A percentile compares a stretch with the other conserved stretches of the same genome.
Conservation (phyloP, 495 filamentous ascomycete species). For the Aspergillus affinis region DNA sequence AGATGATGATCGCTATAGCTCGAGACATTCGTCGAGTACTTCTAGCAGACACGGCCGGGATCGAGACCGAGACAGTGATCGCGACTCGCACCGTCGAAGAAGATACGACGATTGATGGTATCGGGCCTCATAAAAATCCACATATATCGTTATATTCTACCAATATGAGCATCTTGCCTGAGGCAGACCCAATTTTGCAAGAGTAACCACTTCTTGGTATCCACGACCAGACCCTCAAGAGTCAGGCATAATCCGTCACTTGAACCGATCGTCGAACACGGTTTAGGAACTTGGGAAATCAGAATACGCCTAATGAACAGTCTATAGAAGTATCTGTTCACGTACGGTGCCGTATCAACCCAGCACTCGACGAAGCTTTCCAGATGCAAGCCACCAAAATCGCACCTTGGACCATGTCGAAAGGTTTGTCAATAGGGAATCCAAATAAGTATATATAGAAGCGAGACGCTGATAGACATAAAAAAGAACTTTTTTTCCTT, state of each 20-base stretch:
- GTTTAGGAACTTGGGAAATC: background rate
- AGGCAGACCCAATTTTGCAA: background rate
- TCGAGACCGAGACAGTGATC: slow-evolving; percentile 30
- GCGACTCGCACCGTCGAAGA: slow-evolving; percentile 33
- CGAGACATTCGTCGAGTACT: slow-evolving; percentile 31
- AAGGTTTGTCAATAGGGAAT: background rate
- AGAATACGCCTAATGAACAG: background rate
- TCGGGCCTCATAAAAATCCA: background rate
- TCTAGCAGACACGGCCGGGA: slow-evolving; percentile 29
- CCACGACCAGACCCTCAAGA: background rate
- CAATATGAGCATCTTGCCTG: background rate
- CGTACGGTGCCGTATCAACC: background rate
- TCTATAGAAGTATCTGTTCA: background rate
- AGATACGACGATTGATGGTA: slow-evolving; percentile 30
- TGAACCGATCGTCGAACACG: background rate
- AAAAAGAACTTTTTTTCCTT: slow-evolving; percentile 9
- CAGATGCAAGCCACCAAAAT: background rate
- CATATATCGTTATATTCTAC: background rate
- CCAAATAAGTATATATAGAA: background rate
- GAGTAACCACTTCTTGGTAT: background rate
- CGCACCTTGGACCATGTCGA: background rate
- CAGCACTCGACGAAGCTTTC: background rate
- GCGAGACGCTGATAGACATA: background rate
- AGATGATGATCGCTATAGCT: slow-evolving; percentile 37
- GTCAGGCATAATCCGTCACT: background rate